A percentile compares a stretch with the other conserved stretches of the same genome.
Evolutionary conservation across 2,329 filamentous ascomycete genomes (phyloP).

Genomic region (Penicillium sp.): DNA sequence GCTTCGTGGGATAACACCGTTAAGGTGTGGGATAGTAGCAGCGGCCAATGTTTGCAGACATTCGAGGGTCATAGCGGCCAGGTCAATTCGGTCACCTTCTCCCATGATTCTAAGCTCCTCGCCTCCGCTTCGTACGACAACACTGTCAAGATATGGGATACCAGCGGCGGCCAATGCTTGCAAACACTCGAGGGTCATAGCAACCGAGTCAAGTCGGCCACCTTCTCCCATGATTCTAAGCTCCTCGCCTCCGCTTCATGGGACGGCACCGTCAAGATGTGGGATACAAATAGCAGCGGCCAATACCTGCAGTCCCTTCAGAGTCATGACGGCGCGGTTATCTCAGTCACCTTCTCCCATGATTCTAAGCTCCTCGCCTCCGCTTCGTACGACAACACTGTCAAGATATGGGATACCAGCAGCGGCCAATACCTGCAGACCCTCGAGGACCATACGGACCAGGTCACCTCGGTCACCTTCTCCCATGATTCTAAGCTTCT

Average conservation of each 20-base stretch:
- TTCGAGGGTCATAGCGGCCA: conserved; percentile 24
- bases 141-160: no score
- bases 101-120: conserved; percentile 1
- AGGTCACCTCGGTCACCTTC: conserved; percentile 14
- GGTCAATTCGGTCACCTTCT: not conserved
- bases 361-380: conserved; percentile 11
- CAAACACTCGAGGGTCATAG: not conserved
- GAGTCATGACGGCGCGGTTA: not conserved
- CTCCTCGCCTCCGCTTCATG: conserved; percentile 24
- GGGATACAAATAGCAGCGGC: conserved; percentile 8
- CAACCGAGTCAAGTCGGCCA: conserved; percentile 1
- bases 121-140: no score
- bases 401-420: conserved; percentile 3
- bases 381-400: not conserved
- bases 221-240: conserved; percentile 19
- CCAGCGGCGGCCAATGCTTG: no score
- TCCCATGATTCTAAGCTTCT: conserved; percentile 18
- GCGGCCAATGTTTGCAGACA: no score
- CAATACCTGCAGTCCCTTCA: not conserved
- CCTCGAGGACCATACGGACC: not conserved
- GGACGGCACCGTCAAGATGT: conserved; percentile 6
- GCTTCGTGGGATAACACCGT: not conserved
- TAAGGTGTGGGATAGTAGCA: no score
- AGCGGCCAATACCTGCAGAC: not conserved
- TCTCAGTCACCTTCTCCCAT: conserved; percentile 5